Evolutionary conservation across 1,284 basidiomycete genomes (phyloP).

Genomic region (Cystobasidiaceae sp.): DNA sequence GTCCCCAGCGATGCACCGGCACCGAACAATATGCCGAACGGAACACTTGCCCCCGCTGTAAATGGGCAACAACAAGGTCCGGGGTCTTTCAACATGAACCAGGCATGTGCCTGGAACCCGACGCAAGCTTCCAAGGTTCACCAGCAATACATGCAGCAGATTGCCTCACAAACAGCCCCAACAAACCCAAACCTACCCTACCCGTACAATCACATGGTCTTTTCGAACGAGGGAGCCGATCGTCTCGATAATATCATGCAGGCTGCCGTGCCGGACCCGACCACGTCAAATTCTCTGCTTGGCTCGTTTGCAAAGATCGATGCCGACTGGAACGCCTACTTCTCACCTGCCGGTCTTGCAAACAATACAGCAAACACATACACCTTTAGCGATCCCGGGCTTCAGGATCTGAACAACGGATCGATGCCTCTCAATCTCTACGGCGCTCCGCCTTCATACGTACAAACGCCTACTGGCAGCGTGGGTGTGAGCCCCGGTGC

Average conservation of each 20-base stretch:
- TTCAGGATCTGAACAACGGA: no score
- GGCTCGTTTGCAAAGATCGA: constrained; percentile 27
- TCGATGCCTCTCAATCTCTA: no score
- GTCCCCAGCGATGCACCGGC: background rate
- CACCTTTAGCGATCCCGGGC: background rate
- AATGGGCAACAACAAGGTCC: background rate
- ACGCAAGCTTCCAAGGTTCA: constrained; percentile 15
- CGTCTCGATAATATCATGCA: constrained; percentile 15
- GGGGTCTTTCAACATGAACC: background rate
- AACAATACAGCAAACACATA: background rate
- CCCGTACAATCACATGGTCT: constrained; percentile 31
- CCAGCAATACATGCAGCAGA: constrained; percentile 29
- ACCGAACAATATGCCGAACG: background rate
- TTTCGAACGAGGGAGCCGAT: constrained; percentile 12
- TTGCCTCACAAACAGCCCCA: background rate
- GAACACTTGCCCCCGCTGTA: background rate
- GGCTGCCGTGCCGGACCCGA: constrained; percentile 7
- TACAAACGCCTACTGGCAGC: no score
- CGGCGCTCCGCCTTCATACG: no score
- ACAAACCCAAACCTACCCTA: constrained; percentile 18
- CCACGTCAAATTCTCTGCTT: constrained; percentile 9
- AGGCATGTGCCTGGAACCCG: background rate
- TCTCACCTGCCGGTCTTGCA: background rate
- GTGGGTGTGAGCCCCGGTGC: no score
- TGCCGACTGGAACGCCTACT: constrained; percentile 30